phyloP scores from a whole-genome alignment of 805 yeast genomes.

The Myxozyma melibiosi region DNA sequence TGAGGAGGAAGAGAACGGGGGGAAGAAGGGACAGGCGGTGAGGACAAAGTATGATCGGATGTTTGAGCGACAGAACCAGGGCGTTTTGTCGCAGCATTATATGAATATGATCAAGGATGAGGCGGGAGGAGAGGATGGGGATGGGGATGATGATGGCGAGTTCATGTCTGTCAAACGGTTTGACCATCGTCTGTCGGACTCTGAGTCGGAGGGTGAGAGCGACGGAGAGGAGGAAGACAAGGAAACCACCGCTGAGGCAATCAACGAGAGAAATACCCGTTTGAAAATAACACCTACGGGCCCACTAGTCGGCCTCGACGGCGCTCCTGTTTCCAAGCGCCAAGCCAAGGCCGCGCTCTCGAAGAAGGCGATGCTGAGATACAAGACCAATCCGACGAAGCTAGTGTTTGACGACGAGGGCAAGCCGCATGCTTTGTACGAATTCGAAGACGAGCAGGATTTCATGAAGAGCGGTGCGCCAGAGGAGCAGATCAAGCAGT shows the following conservation, averaged over 20 bases:
- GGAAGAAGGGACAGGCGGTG: slow-evolving; percentile 48
- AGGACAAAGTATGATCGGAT: slow-evolving; percentile 91
- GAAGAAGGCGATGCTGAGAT: slow-evolving; percentile 66
- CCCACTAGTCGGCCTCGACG: slow-evolving; percentile 46
- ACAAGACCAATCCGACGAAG: slow-evolving; percentile 72
- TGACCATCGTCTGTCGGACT: slow-evolving; percentile 59
- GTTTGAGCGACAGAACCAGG: slow-evolving; percentile 94
- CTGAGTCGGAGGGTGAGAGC: slow-evolving; percentile 32
- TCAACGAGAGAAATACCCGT: not conserved
- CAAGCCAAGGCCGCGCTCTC: slow-evolving; percentile 83
- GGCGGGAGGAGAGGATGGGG: slow-evolving; percentile 42
- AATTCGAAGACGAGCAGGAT: slow-evolving; percentile 85
- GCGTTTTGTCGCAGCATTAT: slow-evolving; percentile 87
- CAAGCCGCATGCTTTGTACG: slow-evolving; percentile 85
- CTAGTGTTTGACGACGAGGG: slow-evolving; percentile 94
- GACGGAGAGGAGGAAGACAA: slow-evolving; percentile 47
- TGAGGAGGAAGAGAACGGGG: slow-evolving; percentile 36
- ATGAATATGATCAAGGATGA: slow-evolving; percentile 59
- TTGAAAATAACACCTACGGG: not conserved
- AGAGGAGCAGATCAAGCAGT: slow-evolving; percentile 63
- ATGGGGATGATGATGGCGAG: slow-evolving; percentile 61
- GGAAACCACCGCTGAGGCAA: not conserved
- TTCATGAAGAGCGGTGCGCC: slow-evolving; percentile 75
- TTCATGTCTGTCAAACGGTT: slow-evolving; percentile 78
- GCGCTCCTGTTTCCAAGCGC: slow-evolving; percentile 75